phyloP scores from a whole-genome alignment of 2,329 filamentous ascomycete species.

The Cordyceps javanica region DNA sequence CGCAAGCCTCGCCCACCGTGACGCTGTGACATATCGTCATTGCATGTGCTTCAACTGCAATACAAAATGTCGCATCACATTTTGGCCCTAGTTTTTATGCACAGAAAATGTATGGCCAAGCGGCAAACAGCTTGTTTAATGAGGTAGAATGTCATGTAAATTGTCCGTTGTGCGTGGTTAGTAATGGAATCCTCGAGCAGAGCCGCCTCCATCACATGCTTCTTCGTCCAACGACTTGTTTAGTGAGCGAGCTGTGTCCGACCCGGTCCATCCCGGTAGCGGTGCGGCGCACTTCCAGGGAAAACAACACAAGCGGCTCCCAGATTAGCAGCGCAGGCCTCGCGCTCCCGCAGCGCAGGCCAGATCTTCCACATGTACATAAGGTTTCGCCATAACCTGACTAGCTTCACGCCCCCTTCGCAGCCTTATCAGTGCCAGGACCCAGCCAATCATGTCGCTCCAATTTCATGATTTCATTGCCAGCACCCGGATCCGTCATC shows the following conservation, averaged over 20 bases:
- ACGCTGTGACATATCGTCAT: too few relatives aligned
- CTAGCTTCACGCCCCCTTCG: slow-evolving; percentile 2
- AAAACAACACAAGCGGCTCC: background rate
- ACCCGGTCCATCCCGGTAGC: slow-evolving; percentile 11
- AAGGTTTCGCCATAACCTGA: background rate
- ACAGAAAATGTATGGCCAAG: too few relatives aligned
- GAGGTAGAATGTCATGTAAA: too few relatives aligned
- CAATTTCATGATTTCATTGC: background rate
- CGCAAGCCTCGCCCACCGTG: too few relatives aligned
- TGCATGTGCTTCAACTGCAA: too few relatives aligned
- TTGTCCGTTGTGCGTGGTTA: too few relatives aligned
- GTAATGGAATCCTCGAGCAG: background rate
- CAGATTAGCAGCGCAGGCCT: background rate
- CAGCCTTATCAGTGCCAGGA: slow-evolving; percentile 13
- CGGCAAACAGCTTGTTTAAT: too few relatives aligned
- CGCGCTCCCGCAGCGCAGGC: background rate
- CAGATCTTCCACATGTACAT: background rate
- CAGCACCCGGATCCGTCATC: slow-evolving; percentile 12
- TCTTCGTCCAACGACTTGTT: background rate
- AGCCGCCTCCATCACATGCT: slow-evolving; percentile 8
- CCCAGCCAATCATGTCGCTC: slow-evolving; percentile 12
- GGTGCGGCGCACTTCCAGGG: background rate
- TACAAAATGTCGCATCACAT: too few relatives aligned
- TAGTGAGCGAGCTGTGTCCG: background rate
- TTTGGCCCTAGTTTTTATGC: too few relatives aligned